Evolutionary conservation across 129 eudicot species (phyloP), one percentile per base, ranked within the genome.

Genomic region (Lactuca saligna): DNA sequence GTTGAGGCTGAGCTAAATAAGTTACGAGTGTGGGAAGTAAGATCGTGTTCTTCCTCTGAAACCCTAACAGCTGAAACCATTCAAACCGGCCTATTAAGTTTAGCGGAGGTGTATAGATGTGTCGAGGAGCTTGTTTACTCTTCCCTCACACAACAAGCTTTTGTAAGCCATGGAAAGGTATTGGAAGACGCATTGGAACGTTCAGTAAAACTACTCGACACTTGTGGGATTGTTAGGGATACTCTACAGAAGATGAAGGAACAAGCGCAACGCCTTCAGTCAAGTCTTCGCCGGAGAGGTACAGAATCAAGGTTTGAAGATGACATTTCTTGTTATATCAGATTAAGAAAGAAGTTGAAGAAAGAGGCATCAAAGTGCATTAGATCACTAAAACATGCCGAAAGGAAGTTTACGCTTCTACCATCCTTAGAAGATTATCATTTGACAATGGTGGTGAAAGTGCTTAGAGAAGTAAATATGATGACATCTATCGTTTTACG

Each of bases 81-180:
- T 66, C 81, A 73, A 61, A 51, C 13, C 3, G 82, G 84, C 13
- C 73, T 89, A 51, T 63, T 79, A 25, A 74, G 74, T 65, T 80
- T 89, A 41, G 81, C 81, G 6, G 86, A 86, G 78, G 63, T 86
- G 50, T 86, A 89, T 73, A 80, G 77, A 66, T 69, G 72, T 62
- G 80, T 83, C 3, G 85, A 83, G 69, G 86, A 83, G 14, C 86
- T 86, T 35, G 57, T 82, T 37, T 78, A 71, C 32, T 79, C 84
- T 54, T 59, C 81, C 16, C 35, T 54, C 46, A 58, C 86, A 44
- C 88, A 73, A 69, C 76, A 67, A 68, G 63, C 73, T 63, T 70
- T 72, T 72, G 39, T 41, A 46, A 66, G 61, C 44, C 80, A 75
- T 53, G 77, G 72, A 20, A 54, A 60, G n/a, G 51, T 82, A 25